phyloP scores from a whole-genome alignment of 1,284 basidiomycete genomes.

The Trametes pubescens region DNA sequence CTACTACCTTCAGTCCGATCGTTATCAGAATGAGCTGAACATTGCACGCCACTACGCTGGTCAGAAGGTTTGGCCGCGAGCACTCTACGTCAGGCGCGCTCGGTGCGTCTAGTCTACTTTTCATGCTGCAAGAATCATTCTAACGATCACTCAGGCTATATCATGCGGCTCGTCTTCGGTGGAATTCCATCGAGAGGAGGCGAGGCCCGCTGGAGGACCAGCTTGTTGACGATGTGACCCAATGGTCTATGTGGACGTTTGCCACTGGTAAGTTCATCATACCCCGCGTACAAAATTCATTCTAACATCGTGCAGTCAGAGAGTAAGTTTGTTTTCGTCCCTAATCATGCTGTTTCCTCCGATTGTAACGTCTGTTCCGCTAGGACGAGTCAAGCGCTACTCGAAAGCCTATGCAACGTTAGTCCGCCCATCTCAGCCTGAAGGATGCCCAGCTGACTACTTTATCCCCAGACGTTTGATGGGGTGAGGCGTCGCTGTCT shows the following conservation, averaged over 20 bases:
- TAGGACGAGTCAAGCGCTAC: conserved; percentile 66
- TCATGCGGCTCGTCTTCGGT: conserved; percentile 71
- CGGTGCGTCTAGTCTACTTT: conserved; percentile 49
- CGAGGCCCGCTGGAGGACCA: conserved; percentile 77
- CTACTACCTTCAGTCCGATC: conserved; percentile 66
- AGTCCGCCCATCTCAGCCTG: conserved; percentile 20
- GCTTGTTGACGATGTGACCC: conserved; percentile 82
- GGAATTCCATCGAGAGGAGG: conserved; percentile 77
- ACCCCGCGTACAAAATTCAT: conserved; percentile 9
- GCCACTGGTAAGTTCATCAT: conserved; percentile 55
- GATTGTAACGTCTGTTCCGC: background rate
- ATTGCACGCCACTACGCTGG: conserved; percentile 71
- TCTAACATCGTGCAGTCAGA: conserved; percentile 46
- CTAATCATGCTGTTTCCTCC: background rate
- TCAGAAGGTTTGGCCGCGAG: conserved; percentile 77
- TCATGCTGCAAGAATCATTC: background rate
- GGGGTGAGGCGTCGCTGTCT: conserved; percentile 75
- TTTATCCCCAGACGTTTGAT: conserved; percentile 67
- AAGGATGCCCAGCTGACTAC: background rate
- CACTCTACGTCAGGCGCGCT: conserved; percentile 70
- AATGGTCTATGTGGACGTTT: conserved; percentile 90
- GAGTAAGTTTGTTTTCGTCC: conserved; percentile 53
- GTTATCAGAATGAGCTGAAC: conserved; percentile 67
- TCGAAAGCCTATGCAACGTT: conserved; percentile 67
- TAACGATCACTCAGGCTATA: conserved; percentile 54